Evolutionary conservation across 345 rosid species (phyloP), one percentile per base, ranked within the genome.

Genomic region (Iberis pinnata): DNA sequence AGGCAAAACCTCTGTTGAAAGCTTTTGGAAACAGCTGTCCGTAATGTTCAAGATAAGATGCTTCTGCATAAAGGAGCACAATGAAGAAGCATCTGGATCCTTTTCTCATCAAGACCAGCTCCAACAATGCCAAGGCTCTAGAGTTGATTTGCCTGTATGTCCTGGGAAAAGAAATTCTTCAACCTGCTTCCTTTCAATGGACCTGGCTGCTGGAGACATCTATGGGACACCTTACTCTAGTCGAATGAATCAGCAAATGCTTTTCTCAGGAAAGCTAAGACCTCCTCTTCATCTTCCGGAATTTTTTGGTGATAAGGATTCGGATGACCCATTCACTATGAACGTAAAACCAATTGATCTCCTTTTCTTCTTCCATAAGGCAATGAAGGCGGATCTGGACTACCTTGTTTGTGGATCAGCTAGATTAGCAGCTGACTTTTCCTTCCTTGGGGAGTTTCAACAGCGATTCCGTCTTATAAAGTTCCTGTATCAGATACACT

Each of bases 321-420:
- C 57, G 60, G 37, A 39, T 49, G 35, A 63, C 63, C 58, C 75
- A 29, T 47, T 15, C 15, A 4, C 27, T n/a, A 56, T 65, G 55
- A 72, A 71, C 18, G 74, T 79, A 25, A 63, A 66, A 41, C 95
- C 97, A 16, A 56, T 87, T 37, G 89, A 86, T 47, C 64, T 86
- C 45, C 75, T 86, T 38, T 84, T 82, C 72, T 79, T 77, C 72
- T 80, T 79, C 79, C 94, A 89, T 56, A 86, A 79, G 85, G 95
- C 90, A 17, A 62, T 84, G 54, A 82, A 77, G 75, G 81, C 76
- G 52, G 94, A 84, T 58, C 48, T 86, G 55, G 84, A 79, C 47
- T 71, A 78, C 60, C 86, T 89, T 49, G 87, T 89, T 41, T 52
- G 41, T 40, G 70, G 74, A 52, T 79, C 96, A 36, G 56, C 76